Base-by-base conservation (phyloP, 2,329 filamentous ascomycete genomes). In the Fusarium sacchari region DNA sequence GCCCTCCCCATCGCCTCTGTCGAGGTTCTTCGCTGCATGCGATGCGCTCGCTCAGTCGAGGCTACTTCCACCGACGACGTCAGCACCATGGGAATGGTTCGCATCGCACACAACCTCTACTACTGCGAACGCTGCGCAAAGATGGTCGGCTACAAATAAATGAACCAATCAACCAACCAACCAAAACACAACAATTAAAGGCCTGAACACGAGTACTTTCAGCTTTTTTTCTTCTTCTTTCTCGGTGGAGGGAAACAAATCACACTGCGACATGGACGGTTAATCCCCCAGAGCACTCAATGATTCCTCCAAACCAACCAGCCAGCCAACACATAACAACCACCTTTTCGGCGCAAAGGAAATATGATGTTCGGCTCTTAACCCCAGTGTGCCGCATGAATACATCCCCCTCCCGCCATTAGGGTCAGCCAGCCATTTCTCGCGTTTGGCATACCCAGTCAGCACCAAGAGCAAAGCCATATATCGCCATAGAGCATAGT, bases 61-160 rank as follows among this genome's bases (percentile, higher is more conserved):
- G 86, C 88, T 34, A 90, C 89, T 13, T 86, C 88, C 14, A 90
- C 88, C 37, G 89, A 91, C 79, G 88, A 91, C 80, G 83, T 86
- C 56, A 84, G 82, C 73, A 83, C 87, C 47, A 88, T 84, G 65
- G 90, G 89, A 70, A 92, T 92, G 90, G 87, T 92, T 20, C 86
- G 88, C 77, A 89, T 92, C 70, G 89, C 89, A 5, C 88, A 89
- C 80, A 90, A 90, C 80, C 87, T 91, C 69, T 91, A 91, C 83
- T 92, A 92, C 81, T 92, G 90, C 82, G 85, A 87, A 67, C 86
- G 88, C 40, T 92, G 90, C 79, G 90, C 90, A 67, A 88, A 86
- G 78, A 88, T 90, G 79, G 88, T 90, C 37, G 90, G 90, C 75
- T 92, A 91, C 81, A 88, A 87, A 79, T 91, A 86, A 71, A 63